Conservation (phyloP, 192 early-diverging fungal genomes). For the Mortierella claussenii region DNA sequence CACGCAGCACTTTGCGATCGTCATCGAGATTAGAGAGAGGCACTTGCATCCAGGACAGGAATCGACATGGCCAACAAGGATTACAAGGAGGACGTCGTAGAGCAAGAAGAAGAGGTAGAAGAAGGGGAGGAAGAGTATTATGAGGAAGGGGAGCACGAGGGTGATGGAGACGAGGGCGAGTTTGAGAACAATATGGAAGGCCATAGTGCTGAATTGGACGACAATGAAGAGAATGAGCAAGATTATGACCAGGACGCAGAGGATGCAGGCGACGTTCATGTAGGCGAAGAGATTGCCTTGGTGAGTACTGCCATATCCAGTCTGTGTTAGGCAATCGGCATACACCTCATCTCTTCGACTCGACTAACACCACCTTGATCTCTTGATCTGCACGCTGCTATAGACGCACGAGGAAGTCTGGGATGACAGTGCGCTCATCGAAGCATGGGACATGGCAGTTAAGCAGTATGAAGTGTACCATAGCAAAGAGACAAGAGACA, state of each 20-base stretch:
- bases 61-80: neutral
- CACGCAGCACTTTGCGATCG: too few relatives aligned
- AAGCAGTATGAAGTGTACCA: slow-evolving; percentile 62
- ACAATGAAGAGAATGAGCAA: slow-evolving; percentile 11
- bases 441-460: slow-evolving; percentile 70
- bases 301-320: slow-evolving; percentile 8
- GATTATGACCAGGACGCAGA: slow-evolving; percentile 6
- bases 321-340: too few relatives aligned
- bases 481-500: too few relatives aligned
- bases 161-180: slow-evolving; percentile 8
- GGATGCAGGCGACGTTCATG: slow-evolving; percentile 13
- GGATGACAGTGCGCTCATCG: slow-evolving; percentile 72
- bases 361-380: too few relatives aligned
- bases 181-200: too few relatives aligned
- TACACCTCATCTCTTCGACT: too few relatives aligned
- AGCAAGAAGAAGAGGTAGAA: neutral
- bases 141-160: slow-evolving; percentile 8
- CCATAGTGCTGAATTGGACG: too few relatives aligned
- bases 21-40: too few relatives aligned
- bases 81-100: neutral
- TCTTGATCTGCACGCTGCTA: neutral
- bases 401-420: slow-evolving; percentile 59
- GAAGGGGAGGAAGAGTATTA: neutral
- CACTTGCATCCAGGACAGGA: too few relatives aligned
- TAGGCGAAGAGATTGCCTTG: slow-evolving; percentile 36